Base-by-base conservation (phyloP, 2,329 filamentous ascomycete species). In the Penicillium verrucosum region DNA sequence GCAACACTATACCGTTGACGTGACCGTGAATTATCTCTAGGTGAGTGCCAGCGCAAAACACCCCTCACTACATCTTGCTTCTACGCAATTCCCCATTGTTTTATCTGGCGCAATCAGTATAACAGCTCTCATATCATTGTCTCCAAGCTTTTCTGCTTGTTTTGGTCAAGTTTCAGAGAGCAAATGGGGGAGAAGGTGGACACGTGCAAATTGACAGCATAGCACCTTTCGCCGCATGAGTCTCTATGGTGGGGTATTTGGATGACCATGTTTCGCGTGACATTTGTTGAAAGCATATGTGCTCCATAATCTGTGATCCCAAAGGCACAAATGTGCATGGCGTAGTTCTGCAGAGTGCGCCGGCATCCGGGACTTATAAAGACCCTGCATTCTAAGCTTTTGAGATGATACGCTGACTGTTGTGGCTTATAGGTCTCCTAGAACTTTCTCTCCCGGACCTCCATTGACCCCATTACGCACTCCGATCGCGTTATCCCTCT, bases 21-120 rank as follows among this genome's bases (percentile, higher is more conserved):
- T 29, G 41, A 42, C 46, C 47, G 40, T 47, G 32, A 36, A 41
- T 27, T 43, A 44, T 30, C 21, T 36, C 36, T 32, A 54, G 41
- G 64, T 66, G 62, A 65, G 64, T 61, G 42, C 36, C 42, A 21
- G 56, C 43, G 50, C 58, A 52, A 47, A 51, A 42, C 53, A 21
- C 56, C 59, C 58, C 58, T 60, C 64, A 44, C 29, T 14, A 30
- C 43, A 53, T 52, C 51, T 51, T 55, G 12, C 41, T 37, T 43
- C 45, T 27, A 46, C 38, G 38, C 51, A 50, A 53, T 38, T 40
- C 4, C 34, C 42, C 23, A 29, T 42, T 30, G 12, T 4, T 25
- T 14, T 32, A 9, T 7, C 23, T 23, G 48, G 47, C 51, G 53
- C 57, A 57, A 57, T 44, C 5, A 11, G 23, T 7, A 41, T 30